These are phyloP conservation scores for Parvularia atlantis DNA, from an alignment of 78 protist species.

Conservation along the genomic window DNA sequence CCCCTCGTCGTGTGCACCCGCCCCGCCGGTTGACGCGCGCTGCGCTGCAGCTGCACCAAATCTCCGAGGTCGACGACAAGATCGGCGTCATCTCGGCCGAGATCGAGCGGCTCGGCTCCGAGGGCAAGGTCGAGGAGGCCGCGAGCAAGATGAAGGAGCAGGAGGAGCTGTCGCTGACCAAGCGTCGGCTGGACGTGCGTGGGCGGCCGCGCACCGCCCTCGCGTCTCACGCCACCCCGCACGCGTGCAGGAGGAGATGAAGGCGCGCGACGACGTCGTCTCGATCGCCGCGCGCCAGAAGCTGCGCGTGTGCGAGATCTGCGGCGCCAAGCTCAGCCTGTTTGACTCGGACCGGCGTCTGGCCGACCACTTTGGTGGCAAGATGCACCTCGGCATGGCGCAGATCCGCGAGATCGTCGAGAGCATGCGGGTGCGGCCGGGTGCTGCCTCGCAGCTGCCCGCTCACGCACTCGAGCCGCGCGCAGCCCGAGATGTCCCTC, in stretches of 20 bases:
- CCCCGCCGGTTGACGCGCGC: too few species aligned
- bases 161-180: not conserved
- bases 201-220: not conserved
- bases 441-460: too few species aligned
- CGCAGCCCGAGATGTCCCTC: too few species aligned
- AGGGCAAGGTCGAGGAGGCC: conserved; percentile 29
- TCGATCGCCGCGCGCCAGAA: conserved; percentile 16
- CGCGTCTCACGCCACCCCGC: not conserved
- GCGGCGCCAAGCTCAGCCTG: conserved; percentile 9
- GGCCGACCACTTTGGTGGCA: conserved; percentile 40
- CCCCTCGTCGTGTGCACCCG: too few species aligned
- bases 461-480: too few species aligned
- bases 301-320: conserved; percentile 32
- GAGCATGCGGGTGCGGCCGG: too few species aligned
- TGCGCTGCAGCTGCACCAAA: too few species aligned
- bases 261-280: not conserved
- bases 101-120: conserved; percentile 23
- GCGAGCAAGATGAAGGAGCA: not conserved
- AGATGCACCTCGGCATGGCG: too few species aligned
- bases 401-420: too few species aligned
- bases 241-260: not conserved
- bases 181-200: not conserved
- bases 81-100: conserved; percentile 4
- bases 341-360: conserved; percentile 18
- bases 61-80: conserved; percentile 6